Evolutionary conservation across 306 rosid genomes (phyloP).

Genomic region (Canavalia ensiformis): DNA sequence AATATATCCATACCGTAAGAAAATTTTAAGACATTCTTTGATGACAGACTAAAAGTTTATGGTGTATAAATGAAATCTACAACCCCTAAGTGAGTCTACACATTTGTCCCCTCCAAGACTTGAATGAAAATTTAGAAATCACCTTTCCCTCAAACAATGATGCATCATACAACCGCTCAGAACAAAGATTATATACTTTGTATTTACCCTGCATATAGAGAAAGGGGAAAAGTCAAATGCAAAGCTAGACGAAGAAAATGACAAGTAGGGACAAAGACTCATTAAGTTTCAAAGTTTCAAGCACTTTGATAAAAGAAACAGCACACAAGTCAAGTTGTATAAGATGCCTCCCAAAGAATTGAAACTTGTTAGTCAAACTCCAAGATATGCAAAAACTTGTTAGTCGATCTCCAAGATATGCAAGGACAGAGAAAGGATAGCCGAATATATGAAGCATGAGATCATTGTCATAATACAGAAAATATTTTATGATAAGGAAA

Average conservation of each 20-base stretch:
- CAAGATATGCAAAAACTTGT: constrained; percentile 14
- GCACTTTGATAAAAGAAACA: constrained; percentile 30
- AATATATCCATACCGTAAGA: constrained; percentile 12
- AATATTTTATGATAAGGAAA: constrained; percentile 19
- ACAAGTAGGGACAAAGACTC: constrained; percentile 6
- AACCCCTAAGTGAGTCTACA: constrained; percentile 23
- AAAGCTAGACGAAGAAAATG: constrained; percentile 37
- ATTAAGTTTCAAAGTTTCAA: constrained; percentile 12
- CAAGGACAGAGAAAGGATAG: constrained; percentile 28
- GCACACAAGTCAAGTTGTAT: constrained; percentile 1
- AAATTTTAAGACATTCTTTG: not conserved
- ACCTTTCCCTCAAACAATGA: constrained; percentile 98
- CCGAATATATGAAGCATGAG: constrained; percentile 15
- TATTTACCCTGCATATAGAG: constrained; percentile 77
- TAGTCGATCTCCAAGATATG: constrained; percentile 22
- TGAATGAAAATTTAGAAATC: constrained; percentile 46
- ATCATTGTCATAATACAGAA: not conserved
- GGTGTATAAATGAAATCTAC: constrained; percentile 15
- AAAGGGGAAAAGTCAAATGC: constrained; percentile 46
- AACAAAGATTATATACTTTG: constrained; percentile 97
- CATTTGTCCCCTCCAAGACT: constrained; percentile 32
- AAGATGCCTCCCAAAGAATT: constrained; percentile 26
- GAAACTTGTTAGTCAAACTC: not conserved
- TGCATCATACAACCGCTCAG: constrained; percentile 97
- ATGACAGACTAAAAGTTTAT: constrained; percentile 9